These are phyloP conservation scores for Skeletonema potamos DNA, from an alignment of 108 stramenopile genomes.

Conservation along the genomic window DNA sequence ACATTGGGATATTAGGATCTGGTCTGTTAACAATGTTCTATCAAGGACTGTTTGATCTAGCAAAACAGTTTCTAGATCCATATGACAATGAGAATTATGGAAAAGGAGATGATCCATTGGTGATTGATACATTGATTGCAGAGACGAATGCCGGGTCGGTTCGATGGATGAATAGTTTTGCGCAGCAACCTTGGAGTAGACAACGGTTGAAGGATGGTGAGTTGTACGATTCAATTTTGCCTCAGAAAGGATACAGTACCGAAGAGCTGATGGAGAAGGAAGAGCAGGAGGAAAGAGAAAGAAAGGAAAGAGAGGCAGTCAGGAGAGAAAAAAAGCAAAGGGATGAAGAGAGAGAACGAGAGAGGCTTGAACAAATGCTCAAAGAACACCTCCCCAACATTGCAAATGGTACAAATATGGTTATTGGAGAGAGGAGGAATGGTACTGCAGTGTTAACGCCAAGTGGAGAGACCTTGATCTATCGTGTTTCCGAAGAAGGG, in stretches of 20 bases:
- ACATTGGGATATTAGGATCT: slow-evolving; percentile 74
- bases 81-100: slow-evolving; percentile 93
- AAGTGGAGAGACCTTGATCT: slow-evolving; percentile 20
- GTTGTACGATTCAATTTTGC: slow-evolving; percentile 64
- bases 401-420: slow-evolving; percentile 18
- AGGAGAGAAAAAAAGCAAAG: slow-evolving; percentile 52
- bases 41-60: slow-evolving; percentile 89
- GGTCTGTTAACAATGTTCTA: slow-evolving; percentile 84
- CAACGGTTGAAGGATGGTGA: slow-evolving; percentile 65
- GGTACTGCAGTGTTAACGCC: slow-evolving; percentile 33
- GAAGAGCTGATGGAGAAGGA: slow-evolving; percentile 76
- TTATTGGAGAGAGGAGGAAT: slow-evolving; percentile 18
- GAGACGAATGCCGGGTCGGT: slow-evolving; percentile 86
- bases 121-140: slow-evolving; percentile 86
- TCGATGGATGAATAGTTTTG: slow-evolving; percentile 82
- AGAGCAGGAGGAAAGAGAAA: slow-evolving; percentile 53
- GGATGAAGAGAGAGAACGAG: slow-evolving; percentile 29
- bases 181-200: slow-evolving; percentile 64
- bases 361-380: slow-evolving; percentile 16
- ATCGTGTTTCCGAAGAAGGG: slow-evolving; percentile 9
- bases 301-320: slow-evolving; percentile 47
- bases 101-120: slow-evolving; percentile 86
- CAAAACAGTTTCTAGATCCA: slow-evolving; percentile 92
- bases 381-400: slow-evolving; percentile 21
- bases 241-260: slow-evolving; percentile 70